phyloP scores from a whole-genome alignment of 2,329 filamentous ascomycete genomes.

The Orbilia ellipsospora region DNA sequence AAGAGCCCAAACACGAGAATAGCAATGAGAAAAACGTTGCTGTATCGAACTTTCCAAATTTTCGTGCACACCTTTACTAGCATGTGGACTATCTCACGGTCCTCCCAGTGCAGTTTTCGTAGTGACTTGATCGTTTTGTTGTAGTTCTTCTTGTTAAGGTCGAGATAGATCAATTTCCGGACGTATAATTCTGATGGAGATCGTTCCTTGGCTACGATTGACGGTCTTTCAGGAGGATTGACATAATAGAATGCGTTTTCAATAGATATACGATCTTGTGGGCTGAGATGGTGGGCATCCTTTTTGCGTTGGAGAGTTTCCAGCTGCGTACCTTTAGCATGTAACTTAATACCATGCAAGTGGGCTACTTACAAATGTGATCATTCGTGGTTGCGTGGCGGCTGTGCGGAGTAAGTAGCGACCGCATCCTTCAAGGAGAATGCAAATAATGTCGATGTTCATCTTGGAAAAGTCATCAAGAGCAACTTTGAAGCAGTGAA shows the following conservation, averaged over 20 bases:
- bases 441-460: constrained; percentile 99
- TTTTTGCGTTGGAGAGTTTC: constrained; percentile 97
- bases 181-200: constrained; percentile 93
- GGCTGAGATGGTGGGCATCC: constrained; percentile 83
- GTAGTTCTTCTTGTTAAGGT: constrained; percentile 93
- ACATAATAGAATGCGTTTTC: constrained; percentile 99
- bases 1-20: constrained; percentile 89
- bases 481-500: constrained; percentile 97
- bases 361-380: constrained; percentile 71
- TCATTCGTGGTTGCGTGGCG: constrained; percentile 92
- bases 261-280: constrained; percentile 96
- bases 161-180: constrained; percentile 89
- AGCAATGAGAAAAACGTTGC: constrained; percentile 91
- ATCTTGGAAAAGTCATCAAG: constrained; percentile 97
- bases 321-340: constrained; percentile 63
- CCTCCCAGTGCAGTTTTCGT: constrained; percentile 96
- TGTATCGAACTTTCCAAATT: constrained; percentile 96
- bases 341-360: background rate
- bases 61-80: constrained; percentile 94
- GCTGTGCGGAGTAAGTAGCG: constrained; percentile 91
- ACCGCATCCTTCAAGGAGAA: constrained; percentile 94
- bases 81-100: constrained; percentile 81
- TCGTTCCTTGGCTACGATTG: constrained; percentile 95
- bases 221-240: constrained; percentile 89
- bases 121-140: constrained; percentile 94